phyloP scores from a whole-genome alignment of 2,329 filamentous ascomycete genomes.

The Aureobasidium uvarum region DNA sequence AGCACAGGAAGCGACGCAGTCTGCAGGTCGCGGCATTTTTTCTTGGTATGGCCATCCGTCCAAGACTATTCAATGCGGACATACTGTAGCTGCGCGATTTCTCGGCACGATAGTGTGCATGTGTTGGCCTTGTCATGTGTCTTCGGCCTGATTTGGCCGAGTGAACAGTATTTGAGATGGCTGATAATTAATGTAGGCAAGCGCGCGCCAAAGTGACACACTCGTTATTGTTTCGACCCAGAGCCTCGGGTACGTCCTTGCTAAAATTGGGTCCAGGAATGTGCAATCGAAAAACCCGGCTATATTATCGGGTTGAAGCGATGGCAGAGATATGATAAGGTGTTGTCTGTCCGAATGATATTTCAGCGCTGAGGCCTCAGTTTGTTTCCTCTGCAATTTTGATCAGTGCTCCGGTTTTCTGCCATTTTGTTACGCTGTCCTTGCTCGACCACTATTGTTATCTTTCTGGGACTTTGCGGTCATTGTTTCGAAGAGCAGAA shows the following conservation, averaged over 20 bases:
- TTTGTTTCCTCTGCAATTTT: background rate
- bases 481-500: background rate
- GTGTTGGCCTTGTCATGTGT: background rate
- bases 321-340: background rate
- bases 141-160: background rate
- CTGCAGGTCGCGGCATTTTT: background rate
- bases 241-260: background rate
- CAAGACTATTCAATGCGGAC: background rate
- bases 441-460: too few species aligned
- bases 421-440: background rate
- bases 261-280: background rate
- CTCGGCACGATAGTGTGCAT: background rate
- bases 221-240: background rate
- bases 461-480: background rate
- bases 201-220: conserved; percentile 9
- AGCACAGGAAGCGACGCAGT: background rate
- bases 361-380: background rate
- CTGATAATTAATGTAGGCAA: background rate
- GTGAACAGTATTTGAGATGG: background rate
- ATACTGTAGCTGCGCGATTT: background rate
- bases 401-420: background rate
- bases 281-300: background rate
- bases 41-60: background rate
- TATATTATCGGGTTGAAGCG: background rate
- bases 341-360: background rate